Percentiles rank a stretch among this genome's conserved stretches.
Evolutionary conservation across 495 filamentous ascomycete species (phyloP).

Genomic region (Oidiodendron maius): DNA sequence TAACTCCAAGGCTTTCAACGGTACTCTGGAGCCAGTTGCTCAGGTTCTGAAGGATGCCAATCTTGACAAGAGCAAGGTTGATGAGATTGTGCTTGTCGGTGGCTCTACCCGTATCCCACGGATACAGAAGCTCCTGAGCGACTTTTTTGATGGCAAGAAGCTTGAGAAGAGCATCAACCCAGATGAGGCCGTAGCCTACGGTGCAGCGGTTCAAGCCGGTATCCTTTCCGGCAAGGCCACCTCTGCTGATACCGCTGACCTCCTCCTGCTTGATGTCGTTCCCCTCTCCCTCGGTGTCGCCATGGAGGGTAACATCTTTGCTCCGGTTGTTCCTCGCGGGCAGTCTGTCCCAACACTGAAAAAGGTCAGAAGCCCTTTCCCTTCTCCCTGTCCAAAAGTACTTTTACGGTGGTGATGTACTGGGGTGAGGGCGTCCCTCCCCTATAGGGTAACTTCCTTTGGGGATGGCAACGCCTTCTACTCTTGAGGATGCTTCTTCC

Average conservation of each 20-base stretch:
- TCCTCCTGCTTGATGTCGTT: conserved; percentile 92
- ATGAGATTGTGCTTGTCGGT: conserved; percentile 98
- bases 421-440: not conserved
- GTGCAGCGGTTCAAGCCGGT: conserved; percentile 96
- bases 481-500: not conserved
- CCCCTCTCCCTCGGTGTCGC: conserved; percentile 98
- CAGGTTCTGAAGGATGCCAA: conserved; percentile 96
- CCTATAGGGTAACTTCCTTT: not conserved
- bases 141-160: conserved; percentile 99
- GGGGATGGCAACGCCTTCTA: not conserved
- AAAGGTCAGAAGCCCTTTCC: conserved; percentile 47
- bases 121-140: conserved; percentile 96
- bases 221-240: conserved; percentile 96
- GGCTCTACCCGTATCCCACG: conserved; percentile 98
- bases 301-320: conserved; percentile 99
- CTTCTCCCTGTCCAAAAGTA: not conserved
- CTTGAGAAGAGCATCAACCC: conserved; percentile 99
- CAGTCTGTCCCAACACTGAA: conserved; percentile 90
- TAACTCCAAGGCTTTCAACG: conserved; percentile 93
- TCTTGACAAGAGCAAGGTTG: conserved; percentile 89
- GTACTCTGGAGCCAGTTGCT: conserved; percentile 95
- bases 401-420: conserved; percentile 2
- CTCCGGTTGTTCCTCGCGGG: conserved; percentile 88
- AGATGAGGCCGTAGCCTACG: conserved; percentile 98
- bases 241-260: conserved; percentile 90